Evolutionary conservation across 495 filamentous ascomycete genomes (phyloP).

Genomic region (Jackrogersella minutella): DNA sequence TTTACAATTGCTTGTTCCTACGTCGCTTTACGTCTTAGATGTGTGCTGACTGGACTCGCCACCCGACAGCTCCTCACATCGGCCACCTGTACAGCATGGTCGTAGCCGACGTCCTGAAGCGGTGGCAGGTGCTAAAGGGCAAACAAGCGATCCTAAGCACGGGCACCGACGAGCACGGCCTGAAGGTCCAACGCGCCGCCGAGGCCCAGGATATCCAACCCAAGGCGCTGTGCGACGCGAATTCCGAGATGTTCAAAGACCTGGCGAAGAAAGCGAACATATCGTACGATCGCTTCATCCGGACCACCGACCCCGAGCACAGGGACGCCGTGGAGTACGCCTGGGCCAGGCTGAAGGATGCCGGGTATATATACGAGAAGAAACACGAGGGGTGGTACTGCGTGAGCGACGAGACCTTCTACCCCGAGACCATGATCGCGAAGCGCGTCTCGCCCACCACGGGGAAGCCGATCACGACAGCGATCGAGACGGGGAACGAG

Average conservation of each 20-base stretch:
- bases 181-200: conserved; percentile 95
- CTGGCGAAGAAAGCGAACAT: conserved; percentile 74
- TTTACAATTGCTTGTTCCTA: not conserved
- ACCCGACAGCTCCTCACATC: conserved; percentile 82
- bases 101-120: conserved; percentile 87
- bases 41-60: conserved; percentile 6
- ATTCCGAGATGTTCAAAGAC: conserved; percentile 69
- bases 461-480: conserved; percentile 81
- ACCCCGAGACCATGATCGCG: conserved; percentile 77
- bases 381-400: conserved; percentile 97
- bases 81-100: conserved; percentile 95
- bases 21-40: not conserved
- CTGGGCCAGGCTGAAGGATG: conserved; percentile 79
- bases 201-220: conserved; percentile 62
- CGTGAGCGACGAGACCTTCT: conserved; percentile 95
- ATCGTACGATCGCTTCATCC: conserved; percentile 83
- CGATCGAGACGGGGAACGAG: conserved; percentile 85
- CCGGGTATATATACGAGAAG: conserved; percentile 81
- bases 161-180: conserved; percentile 97
- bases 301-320: conserved; percentile 86
- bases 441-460: conserved; percentile 79
- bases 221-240: conserved; percentile 65
- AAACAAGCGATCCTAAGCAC: conserved; percentile 77
- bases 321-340: conserved; percentile 88
- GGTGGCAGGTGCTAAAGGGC: conserved; percentile 85